These are phyloP conservation scores for Sporothrix mexicana DNA, from an alignment of 2,329 filamentous ascomycete species.

Conservation along the genomic window DNA sequence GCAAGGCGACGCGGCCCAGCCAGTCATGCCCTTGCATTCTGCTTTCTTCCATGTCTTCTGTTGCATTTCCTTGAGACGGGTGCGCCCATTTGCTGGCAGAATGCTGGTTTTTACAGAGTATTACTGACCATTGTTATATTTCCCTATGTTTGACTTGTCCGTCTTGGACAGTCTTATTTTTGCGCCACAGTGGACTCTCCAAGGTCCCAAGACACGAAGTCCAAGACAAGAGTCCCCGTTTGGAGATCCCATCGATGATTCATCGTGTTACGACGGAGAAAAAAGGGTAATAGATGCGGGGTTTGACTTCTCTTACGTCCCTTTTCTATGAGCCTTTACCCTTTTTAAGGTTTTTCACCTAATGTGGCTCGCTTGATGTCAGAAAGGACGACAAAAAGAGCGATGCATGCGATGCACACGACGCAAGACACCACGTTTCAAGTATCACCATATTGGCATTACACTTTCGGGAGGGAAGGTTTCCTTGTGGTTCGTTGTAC, in stretches of 20 bases:
- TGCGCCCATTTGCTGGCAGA: background rate
- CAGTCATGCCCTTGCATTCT: background rate
- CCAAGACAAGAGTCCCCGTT: background rate
- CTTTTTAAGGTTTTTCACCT: background rate
- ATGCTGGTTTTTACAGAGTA: background rate
- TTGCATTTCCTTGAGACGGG: background rate
- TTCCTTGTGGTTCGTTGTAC: background rate
- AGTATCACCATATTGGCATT: background rate
- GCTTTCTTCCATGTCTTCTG: background rate
- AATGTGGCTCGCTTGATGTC: background rate
- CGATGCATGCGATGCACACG: background rate
- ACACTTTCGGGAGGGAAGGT: background rate
- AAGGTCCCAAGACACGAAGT: background rate
- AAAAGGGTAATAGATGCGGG: background rate
- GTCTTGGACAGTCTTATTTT: background rate
- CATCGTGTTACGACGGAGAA: background rate
- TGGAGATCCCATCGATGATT: slow-evolving; percentile 1
- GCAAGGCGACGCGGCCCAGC: background rate
- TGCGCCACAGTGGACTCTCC: slow-evolving; percentile 21
- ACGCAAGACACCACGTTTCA: background rate
- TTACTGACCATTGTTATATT: background rate
- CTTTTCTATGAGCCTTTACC: background rate
- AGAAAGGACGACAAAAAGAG: no score
- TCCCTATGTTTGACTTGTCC: background rate
- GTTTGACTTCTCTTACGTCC: background rate